Evolutionary conservation across 495 filamentous ascomycete species (phyloP).

Genomic region (Patellaria atrata): DNA sequence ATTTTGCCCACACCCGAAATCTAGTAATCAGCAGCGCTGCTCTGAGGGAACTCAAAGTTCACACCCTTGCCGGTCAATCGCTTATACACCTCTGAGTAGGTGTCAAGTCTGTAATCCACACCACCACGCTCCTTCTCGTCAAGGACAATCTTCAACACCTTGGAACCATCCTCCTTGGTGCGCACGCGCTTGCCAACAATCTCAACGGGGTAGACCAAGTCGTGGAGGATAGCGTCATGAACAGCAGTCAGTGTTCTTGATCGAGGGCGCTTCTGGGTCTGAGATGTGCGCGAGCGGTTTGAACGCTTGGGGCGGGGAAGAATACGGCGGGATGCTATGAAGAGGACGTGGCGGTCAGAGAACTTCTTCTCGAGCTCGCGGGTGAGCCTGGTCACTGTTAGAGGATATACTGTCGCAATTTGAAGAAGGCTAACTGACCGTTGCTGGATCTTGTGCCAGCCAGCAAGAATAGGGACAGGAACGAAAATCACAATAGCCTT

Average conservation of each 20-base stretch:
- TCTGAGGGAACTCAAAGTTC: constrained; percentile 93
- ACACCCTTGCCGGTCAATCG: constrained; percentile 87
- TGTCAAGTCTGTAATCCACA: constrained; percentile 97
- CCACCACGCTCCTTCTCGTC: constrained; percentile 99
- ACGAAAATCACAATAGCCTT: constrained; percentile 99
- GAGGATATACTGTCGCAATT: not conserved
- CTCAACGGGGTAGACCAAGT: constrained; percentile 98
- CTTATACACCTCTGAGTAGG: constrained; percentile 97
- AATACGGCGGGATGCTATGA: constrained; percentile 97
- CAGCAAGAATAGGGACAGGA: constrained; percentile 86
- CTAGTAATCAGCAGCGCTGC: constrained; percentile 65
- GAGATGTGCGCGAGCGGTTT: constrained; percentile 79
- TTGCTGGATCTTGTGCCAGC: constrained; percentile 98
- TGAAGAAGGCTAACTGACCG: constrained; percentile 47
- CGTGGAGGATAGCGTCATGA: constrained; percentile 87
- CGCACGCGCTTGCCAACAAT: constrained; percentile 96
- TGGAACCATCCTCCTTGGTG: constrained; percentile 93
- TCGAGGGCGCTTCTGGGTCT: constrained; percentile 95
- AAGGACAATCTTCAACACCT: constrained; percentile 93
- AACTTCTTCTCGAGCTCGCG: constrained; percentile 99
- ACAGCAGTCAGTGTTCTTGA: constrained; percentile 94
- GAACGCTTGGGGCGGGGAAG: constrained; percentile 94
- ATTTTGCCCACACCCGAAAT: too few species aligned
- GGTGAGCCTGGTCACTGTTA: constrained; percentile 55
- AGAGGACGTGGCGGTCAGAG: constrained; percentile 98